These are phyloP conservation scores for Ascochyta koolunga DNA, from an alignment of 2,329 filamentous ascomycete species.

Conservation along the genomic window DNA sequence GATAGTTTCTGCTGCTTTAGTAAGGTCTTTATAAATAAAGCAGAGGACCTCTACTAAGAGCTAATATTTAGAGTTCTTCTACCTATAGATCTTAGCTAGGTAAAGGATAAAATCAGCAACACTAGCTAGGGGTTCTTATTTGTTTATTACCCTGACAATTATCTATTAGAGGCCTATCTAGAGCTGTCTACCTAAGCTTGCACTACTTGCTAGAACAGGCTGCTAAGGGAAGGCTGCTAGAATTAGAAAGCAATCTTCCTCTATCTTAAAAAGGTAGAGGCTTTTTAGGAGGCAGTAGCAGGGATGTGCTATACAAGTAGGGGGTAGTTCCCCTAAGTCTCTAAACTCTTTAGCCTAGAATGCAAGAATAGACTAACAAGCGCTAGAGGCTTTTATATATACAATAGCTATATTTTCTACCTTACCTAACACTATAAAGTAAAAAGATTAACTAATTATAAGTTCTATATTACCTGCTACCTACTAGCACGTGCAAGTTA, in stretches of 20 bases:
- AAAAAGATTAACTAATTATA: background rate
- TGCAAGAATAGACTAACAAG: background rate
- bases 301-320: background rate
- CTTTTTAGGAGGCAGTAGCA: background rate
- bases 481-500: background rate
- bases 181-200: background rate
- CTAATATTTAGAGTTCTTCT: background rate
- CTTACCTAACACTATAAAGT: background rate
- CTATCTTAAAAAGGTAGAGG: background rate
- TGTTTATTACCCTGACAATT: background rate
- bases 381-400: background rate
- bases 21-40: background rate
- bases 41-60: background rate
- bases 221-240: background rate
- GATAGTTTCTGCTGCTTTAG: slow-evolving; percentile 2
- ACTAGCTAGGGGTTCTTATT: background rate
- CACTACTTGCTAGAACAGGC: background rate
- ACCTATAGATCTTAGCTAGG: background rate
- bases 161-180: background rate
- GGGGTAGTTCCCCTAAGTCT: background rate
- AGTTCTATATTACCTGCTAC: background rate
- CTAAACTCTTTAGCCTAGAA: background rate
- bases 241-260: background rate
- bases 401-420: background rate
- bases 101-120: slow-evolving; percentile 1